A percentile compares a stretch with the other conserved stretches of the same genome.
Conservation (phyloP, 805 yeast species). For the Suhomyces xylopsoci region DNA sequence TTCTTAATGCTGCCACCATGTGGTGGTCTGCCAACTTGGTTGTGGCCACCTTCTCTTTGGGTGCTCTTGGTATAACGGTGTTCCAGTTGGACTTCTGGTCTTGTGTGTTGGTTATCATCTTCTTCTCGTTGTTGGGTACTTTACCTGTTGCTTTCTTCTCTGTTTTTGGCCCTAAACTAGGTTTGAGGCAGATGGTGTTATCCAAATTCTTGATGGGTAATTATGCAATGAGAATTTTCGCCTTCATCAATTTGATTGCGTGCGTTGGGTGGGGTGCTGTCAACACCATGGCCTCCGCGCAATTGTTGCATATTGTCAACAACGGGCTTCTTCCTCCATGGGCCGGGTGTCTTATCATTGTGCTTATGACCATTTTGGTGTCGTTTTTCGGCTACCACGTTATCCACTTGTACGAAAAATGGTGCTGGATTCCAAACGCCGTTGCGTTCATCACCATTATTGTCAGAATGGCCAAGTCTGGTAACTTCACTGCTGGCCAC, state of each 20-base stretch:
- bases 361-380: slow-evolving; percentile 63
- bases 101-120: slow-evolving; percentile 60
- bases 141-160: slow-evolving; percentile 81
- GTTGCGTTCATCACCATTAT: slow-evolving; percentile 74
- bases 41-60: slow-evolving; percentile 76
- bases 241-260: slow-evolving; percentile 73
- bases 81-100: slow-evolving; percentile 75
- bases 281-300: slow-evolving; percentile 86
- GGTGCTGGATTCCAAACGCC: slow-evolving; percentile 83
- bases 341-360: slow-evolving; percentile 82
- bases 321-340: slow-evolving; percentile 70
- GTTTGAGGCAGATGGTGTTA: slow-evolving; percentile 83
- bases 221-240: slow-evolving; percentile 69
- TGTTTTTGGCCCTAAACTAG: slow-evolving; percentile 76
- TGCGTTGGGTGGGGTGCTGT: slow-evolving; percentile 97
- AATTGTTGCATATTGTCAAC: slow-evolving; percentile 74
- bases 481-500: slow-evolving; percentile 47
- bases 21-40: slow-evolving; percentile 91
- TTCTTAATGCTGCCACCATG: slow-evolving; percentile 75
- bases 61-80: slow-evolving; percentile 57
- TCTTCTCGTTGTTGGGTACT: slow-evolving; percentile 72
- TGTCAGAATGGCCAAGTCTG: slow-evolving; percentile 67
- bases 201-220: slow-evolving; percentile 79
- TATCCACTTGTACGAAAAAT: slow-evolving; percentile 79
- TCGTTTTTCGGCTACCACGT: slow-evolving; percentile 82